These are phyloP conservation scores for Hypoxylon sp. DNA, from an alignment of 2,329 filamentous ascomycete species.

Conservation along the genomic window DNA sequence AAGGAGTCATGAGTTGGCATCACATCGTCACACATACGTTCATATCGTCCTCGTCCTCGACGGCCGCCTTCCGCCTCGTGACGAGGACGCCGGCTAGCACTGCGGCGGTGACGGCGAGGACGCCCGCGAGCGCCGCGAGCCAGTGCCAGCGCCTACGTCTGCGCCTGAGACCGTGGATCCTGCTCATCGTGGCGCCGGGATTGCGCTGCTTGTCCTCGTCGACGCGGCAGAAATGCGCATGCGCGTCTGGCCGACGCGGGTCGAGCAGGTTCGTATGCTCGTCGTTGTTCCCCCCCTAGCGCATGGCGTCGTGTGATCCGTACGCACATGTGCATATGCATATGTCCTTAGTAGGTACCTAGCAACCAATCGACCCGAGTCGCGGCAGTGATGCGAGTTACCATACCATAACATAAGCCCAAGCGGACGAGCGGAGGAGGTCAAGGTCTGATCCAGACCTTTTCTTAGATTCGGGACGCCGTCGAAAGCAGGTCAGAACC, in stretches of 20 bases:
- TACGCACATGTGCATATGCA: not conserved
- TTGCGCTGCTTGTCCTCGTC: too few relatives aligned
- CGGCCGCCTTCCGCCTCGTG: slow-evolving; percentile 17
- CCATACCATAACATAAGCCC: slow-evolving; percentile 2
- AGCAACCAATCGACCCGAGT: not conserved
- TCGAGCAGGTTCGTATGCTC: not conserved
- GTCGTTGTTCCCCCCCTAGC: not conserved
- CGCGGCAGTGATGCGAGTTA: not conserved
- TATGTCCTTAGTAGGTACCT: not conserved
- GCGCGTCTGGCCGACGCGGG: not conserved
- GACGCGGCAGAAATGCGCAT: not conserved
- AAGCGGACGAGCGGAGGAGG: not conserved
- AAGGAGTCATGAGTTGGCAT: too few relatives aligned
- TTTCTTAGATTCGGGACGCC: not conserved
- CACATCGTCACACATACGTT: slow-evolving; percentile 25
- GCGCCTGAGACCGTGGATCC: slow-evolving; percentile 10
- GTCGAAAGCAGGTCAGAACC: not conserved
- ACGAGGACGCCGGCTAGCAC: slow-evolving; percentile 38
- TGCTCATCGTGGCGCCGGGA: slow-evolving; percentile 13
- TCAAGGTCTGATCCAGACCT: not conserved
- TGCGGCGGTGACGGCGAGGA: slow-evolving; percentile 14
- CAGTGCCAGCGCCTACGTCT: slow-evolving; percentile 34
- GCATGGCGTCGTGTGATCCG: not conserved
- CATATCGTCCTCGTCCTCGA: slow-evolving; percentile 27
- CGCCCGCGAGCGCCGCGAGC: slow-evolving; percentile 21